phyloP scores from a whole-genome alignment of 495 filamentous ascomycete genomes.

The Podospora conica region DNA sequence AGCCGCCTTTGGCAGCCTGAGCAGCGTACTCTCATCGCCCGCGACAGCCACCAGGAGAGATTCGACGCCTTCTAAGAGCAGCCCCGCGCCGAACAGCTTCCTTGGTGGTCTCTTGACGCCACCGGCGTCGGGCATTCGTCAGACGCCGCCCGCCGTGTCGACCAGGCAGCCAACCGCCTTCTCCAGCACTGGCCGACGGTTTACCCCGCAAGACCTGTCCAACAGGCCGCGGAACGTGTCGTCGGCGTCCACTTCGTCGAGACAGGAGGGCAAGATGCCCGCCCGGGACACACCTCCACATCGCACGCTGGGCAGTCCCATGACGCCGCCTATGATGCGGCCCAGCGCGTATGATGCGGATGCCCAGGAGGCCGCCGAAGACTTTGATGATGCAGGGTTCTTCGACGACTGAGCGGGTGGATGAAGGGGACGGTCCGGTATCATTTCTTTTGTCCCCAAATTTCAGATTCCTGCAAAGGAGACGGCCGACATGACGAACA shows the following conservation, averaged over 20 bases:
- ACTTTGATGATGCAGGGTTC: constrained; percentile 52
- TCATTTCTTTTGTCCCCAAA: constrained; percentile 24
- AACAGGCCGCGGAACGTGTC: constrained; percentile 39
- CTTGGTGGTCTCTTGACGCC: constrained; percentile 79
- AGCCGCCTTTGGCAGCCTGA: constrained; percentile 37
- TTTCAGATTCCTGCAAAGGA: constrained; percentile 1
- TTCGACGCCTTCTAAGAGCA: constrained; percentile 60
- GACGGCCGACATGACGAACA: constrained; percentile 16
- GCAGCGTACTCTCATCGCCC: constrained; percentile 33
- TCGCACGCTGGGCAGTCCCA: constrained; percentile 38
- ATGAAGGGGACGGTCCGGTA: neutral
- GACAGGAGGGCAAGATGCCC: constrained; percentile 35
- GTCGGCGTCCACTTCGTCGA: constrained; percentile 14
- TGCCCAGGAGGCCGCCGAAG: constrained; percentile 47
- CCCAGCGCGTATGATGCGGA: constrained; percentile 66
- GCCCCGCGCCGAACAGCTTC: constrained; percentile 37
- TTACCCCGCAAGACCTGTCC: constrained; percentile 43
- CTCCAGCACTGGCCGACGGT: constrained; percentile 45
- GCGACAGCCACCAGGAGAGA: constrained; percentile 35
- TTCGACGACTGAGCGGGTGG: constrained; percentile 43
- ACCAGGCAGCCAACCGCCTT: constrained; percentile 45
- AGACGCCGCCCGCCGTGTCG: constrained; percentile 42
- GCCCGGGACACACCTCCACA: constrained; percentile 29
- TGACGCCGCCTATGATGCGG: constrained; percentile 66
- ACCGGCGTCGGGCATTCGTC: constrained; percentile 61